phyloP scores from a whole-genome alignment of 495 filamentous ascomycete species.

The Penicillium goetzii region DNA sequence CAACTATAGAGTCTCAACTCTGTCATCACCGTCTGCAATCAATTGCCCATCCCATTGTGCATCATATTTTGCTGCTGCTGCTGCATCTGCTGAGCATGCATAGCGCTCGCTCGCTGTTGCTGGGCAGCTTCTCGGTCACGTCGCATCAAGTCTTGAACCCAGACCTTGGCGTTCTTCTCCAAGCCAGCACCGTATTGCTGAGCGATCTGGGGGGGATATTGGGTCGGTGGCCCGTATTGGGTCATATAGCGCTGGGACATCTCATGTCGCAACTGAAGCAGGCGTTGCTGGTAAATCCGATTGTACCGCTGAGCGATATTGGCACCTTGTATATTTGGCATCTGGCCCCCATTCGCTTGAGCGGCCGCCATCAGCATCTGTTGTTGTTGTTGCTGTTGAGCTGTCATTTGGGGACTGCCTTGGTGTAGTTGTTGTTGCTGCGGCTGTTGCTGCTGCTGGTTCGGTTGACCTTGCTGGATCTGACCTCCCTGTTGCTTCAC shows the following conservation, averaged over 20 bases:
- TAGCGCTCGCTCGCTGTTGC: conserved; percentile 34
- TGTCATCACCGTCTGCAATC: not conserved
- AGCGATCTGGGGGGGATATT: conserved; percentile 48
- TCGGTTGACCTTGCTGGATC: conserved; percentile 36
- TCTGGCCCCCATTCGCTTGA: conserved; percentile 46
- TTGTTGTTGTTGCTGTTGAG: conserved; percentile 44
- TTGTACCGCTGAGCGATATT: conserved; percentile 42
- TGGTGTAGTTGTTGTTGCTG: conserved; percentile 39
- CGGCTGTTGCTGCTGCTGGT: conserved; percentile 43
- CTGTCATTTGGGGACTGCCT: conserved; percentile 38
- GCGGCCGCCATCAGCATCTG: conserved; percentile 49
- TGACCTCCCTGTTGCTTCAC: conserved; percentile 47
- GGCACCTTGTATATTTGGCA: conserved; percentile 37
- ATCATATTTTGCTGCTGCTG: conserved; percentile 53
- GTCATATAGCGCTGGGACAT: conserved; percentile 43
- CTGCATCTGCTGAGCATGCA: conserved; percentile 51
- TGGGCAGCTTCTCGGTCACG: conserved; percentile 44
- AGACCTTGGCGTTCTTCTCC: conserved; percentile 44
- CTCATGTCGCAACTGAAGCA: conserved; percentile 43
- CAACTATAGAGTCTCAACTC: not conserved
- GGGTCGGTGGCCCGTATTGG: conserved; percentile 47
- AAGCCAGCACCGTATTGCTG: conserved; percentile 45
- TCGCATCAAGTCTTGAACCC: conserved; percentile 53
- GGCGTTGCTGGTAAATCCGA: conserved; percentile 44
- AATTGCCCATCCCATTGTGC: conserved; percentile 52